A percentile compares a stretch with the other conserved stretches of the same genome.
These are phyloP conservation scores for Metschnikowia matae DNA, from an alignment of 805 yeast species.

Conservation along the genomic window DNA sequence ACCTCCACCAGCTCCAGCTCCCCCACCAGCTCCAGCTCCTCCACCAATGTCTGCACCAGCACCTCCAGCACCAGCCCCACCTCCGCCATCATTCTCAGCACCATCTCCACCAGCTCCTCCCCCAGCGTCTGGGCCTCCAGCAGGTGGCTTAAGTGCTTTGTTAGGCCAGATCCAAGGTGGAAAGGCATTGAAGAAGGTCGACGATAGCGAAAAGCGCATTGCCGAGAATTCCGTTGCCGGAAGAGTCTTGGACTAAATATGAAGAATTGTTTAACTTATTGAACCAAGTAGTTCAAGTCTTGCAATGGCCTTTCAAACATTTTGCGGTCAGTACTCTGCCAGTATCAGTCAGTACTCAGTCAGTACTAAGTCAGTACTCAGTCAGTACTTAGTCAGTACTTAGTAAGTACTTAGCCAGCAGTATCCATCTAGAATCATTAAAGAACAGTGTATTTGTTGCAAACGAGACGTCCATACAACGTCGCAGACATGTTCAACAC, in stretches of 20 bases:
- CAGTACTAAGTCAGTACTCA: too few species aligned
- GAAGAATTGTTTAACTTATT: too few species aligned
- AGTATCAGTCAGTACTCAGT: too few species aligned
- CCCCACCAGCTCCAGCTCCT: not conserved
- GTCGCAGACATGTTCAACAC: too few species aligned
- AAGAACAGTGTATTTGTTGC: too few species aligned
- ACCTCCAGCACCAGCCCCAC: not conserved
- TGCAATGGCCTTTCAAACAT: too few species aligned
- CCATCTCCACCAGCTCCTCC: not conserved
- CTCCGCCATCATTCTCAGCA: not conserved
- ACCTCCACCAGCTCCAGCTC: slow-evolving; percentile 12
- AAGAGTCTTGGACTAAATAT: slow-evolving; percentile 33
- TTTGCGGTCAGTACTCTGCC: too few species aligned
- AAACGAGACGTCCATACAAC: too few species aligned
- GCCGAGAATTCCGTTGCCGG: slow-evolving; percentile 48
- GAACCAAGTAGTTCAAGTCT: too few species aligned
- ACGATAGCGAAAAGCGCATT: slow-evolving; percentile 43
- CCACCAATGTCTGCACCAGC: not conserved
- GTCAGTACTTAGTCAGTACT: too few species aligned
- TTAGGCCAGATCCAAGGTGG: slow-evolving; percentile 59
- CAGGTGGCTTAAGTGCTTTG: slow-evolving; percentile 41
- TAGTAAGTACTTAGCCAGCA: too few species aligned
- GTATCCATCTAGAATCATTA: too few species aligned
- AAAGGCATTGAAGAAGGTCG: slow-evolving; percentile 46
- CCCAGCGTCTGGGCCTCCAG: not conserved